Evolutionary conservation across 257 asterid genomes (phyloP).

Genomic region (Forsythia suspensa): DNA sequence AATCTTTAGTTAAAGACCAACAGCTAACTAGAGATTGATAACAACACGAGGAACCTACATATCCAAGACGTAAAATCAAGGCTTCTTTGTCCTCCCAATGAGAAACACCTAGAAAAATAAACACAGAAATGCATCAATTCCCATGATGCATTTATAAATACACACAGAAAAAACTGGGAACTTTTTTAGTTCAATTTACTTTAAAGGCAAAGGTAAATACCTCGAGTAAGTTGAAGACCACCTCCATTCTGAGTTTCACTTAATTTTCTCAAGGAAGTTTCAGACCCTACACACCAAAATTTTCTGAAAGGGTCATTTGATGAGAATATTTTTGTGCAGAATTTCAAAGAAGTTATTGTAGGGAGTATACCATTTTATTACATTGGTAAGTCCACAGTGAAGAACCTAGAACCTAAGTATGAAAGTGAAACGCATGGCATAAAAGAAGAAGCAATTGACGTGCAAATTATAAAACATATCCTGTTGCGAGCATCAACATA

Average conservation of each 20-base stretch:
- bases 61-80: constrained; percentile 65
- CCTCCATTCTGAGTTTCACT: constrained; percentile 36
- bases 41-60: constrained; percentile 45
- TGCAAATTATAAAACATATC: not conserved
- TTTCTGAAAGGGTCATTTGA: not conserved
- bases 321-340: not conserved
- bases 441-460: not conserved
- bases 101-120: constrained; percentile 52
- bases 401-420: not conserved
- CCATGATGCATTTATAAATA: not conserved
- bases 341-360: not conserved
- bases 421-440: not conserved
- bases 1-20: constrained; percentile 7
- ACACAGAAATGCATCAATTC: constrained; percentile 5
- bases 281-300: constrained; percentile 44
- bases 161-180: not conserved
- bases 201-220: constrained; percentile 25
- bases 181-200: not conserved
- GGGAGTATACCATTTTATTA: not conserved
- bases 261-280: constrained; percentile 46
- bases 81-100: constrained; percentile 79
- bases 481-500: not conserved
- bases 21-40: constrained; percentile 15
- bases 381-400: not conserved
- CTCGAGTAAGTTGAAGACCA: constrained; percentile 28